Evolutionary conservation across 495 filamentous ascomycete species (phyloP).

Genomic region (Aspergillus olivimuriae): DNA sequence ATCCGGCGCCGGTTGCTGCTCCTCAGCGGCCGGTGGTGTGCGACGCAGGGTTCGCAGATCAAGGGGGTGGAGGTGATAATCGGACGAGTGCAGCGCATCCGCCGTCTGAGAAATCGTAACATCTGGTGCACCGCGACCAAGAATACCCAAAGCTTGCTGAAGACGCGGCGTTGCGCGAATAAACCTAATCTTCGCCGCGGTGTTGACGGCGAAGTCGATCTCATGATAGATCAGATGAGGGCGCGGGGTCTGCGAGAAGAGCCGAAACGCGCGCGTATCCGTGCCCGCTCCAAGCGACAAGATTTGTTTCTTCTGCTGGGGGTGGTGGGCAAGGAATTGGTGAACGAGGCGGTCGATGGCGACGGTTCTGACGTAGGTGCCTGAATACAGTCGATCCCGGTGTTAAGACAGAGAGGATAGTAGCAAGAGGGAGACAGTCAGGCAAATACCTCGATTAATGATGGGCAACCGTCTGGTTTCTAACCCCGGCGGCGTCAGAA

Average conservation of each 20-base stretch:
- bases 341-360: conserved; percentile 77
- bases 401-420: neutral
- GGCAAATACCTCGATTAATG: conserved; percentile 74
- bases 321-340: conserved; percentile 51
- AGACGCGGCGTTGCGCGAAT: conserved; percentile 40
- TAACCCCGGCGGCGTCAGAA: conserved; percentile 49
- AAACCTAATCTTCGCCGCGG: conserved; percentile 52
- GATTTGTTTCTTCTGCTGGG: conserved; percentile 59
- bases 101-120: conserved; percentile 31
- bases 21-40: neutral
- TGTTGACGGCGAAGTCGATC: conserved; percentile 79
- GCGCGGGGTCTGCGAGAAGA: conserved; percentile 25
- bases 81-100: conserved; percentile 36
- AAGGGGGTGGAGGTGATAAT: conserved; percentile 71
- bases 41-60: conserved; percentile 63
- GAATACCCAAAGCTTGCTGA: conserved; percentile 22
- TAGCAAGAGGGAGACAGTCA: neutral
- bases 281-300: conserved; percentile 91
- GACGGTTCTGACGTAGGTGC: conserved; percentile 88
- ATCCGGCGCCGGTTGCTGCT: neutral
- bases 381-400: conserved; percentile 37
- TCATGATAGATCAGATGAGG: conserved; percentile 73
- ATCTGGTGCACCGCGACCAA: conserved; percentile 14
- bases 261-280: conserved; percentile 79
- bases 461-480: conserved; percentile 66